A percentile compares a stretch with the other conserved stretches of the same genome.
These are phyloP conservation scores for Sistotremastrum niveocremeum DNA, from an alignment of 768 basidiomycete genomes.

Conservation along the genomic window DNA sequence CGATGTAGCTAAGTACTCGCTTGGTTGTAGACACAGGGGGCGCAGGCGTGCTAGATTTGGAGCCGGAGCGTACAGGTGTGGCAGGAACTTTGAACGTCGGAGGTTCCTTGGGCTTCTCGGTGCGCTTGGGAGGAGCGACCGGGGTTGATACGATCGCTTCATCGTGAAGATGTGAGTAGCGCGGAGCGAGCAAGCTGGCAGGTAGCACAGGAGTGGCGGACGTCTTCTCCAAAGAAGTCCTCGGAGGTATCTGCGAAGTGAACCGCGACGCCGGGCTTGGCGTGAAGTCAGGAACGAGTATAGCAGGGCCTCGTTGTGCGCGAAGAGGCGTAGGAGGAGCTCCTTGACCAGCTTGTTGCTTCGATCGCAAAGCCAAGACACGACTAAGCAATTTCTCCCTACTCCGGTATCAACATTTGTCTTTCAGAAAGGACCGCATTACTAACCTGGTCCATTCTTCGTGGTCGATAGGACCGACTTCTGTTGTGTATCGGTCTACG, in stretches of 20 bases:
- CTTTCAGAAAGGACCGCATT: background rate
- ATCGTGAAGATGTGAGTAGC: constrained; percentile 45
- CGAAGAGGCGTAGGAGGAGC: constrained; percentile 39
- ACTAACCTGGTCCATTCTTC: constrained; percentile 46
- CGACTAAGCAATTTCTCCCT: constrained; percentile 42
- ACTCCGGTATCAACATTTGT: background rate
- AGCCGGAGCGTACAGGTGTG: constrained; percentile 4
- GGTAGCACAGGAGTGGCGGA: constrained; percentile 18
- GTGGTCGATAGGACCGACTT: constrained; percentile 32
- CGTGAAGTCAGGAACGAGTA: constrained; percentile 41
- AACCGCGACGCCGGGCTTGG: constrained; percentile 20
- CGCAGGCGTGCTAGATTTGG: background rate
- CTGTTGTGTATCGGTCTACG: constrained; percentile 36
- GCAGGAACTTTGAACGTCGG: constrained; percentile 21
- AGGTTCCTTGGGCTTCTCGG: constrained; percentile 5
- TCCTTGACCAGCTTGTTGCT: constrained; percentile 42
- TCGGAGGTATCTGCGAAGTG: constrained; percentile 8
- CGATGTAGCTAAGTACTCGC: constrained; percentile 5
- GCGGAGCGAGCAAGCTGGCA: constrained; percentile 33
- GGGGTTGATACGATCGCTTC: constrained; percentile 32
- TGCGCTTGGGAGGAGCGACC: constrained; percentile 1
- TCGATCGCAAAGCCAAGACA: constrained; percentile 40
- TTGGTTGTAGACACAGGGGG: constrained; percentile 4
- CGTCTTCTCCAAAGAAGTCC: background rate
- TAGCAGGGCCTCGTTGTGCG: constrained; percentile 11